phyloP scores from a whole-genome alignment of 192 early-diverging fungal genomes.

The Podila clonocystis region DNA sequence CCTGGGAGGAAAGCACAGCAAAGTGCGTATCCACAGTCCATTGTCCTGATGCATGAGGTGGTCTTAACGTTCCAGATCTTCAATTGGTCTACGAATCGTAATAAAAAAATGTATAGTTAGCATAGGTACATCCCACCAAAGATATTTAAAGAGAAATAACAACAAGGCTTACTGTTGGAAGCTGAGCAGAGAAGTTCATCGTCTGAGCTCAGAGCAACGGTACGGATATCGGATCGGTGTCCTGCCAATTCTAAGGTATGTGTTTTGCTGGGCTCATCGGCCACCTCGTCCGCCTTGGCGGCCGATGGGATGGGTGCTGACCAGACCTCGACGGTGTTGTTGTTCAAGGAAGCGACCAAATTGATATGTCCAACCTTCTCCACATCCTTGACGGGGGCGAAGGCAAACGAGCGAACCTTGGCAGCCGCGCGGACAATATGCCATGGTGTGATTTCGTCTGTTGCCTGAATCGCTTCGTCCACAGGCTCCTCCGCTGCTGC shows the following conservation, averaged over 20 bases:
- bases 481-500: slow-evolving; percentile 54
- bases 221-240: slow-evolving; percentile 91
- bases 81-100: slow-evolving; percentile 60
- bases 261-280: slow-evolving; percentile 71
- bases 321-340: slow-evolving; percentile 89
- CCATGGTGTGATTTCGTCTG: slow-evolving; percentile 82
- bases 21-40: slow-evolving; percentile 92
- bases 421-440: slow-evolving; percentile 77
- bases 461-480: slow-evolving; percentile 68
- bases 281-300: slow-evolving; percentile 71
- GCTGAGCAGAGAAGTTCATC: slow-evolving; percentile 88
- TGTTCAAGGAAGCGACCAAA: slow-evolving; percentile 78
- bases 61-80: slow-evolving; percentile 94
- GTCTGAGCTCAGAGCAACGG: slow-evolving; percentile 89
- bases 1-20: slow-evolving; percentile 95
- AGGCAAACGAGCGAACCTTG: slow-evolving; percentile 87
- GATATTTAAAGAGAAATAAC: background rate
- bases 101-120: background rate
- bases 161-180: slow-evolving; percentile 69
- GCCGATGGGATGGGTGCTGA: slow-evolving; percentile 64
- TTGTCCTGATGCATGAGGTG: slow-evolving; percentile 84
- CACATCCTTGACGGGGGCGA: slow-evolving; percentile 62
- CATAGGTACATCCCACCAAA: background rate
- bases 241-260: slow-evolving; percentile 85
- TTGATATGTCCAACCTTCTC: slow-evolving; percentile 59